Percentiles rank a stretch among this genome's conserved stretches.
Evolutionary conservation across 345 rosid species (phyloP).

Genomic region (Pelargonium nanum): DNA sequence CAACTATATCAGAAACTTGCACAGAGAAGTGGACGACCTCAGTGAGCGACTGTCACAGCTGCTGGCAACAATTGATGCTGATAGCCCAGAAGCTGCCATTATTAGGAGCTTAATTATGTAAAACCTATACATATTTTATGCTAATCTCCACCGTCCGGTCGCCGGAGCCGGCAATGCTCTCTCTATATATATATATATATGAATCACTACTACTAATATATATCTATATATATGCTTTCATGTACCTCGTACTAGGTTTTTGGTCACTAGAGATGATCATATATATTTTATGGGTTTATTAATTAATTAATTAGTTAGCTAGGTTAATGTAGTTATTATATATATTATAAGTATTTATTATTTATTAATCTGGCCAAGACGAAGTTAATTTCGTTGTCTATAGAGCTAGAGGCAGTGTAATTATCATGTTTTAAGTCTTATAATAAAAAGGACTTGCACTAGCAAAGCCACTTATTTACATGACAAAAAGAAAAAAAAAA

Average conservation of each 20-base stretch:
- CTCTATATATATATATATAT: too few species aligned
- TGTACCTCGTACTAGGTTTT: too few species aligned
- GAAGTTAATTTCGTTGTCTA: not conserved
- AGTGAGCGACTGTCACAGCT: slow-evolving; percentile 87
- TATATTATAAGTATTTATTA: too few species aligned
- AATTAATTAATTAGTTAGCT: too few species aligned
- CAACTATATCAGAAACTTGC: slow-evolving; percentile 80
- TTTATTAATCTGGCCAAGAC: not conserved
- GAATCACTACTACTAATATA: too few species aligned
- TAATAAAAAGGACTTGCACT: not conserved
- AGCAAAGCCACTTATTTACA: not conserved
- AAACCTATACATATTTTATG: too few species aligned
- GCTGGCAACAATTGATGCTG: slow-evolving; percentile 66
- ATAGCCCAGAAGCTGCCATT: slow-evolving; percentile 86
- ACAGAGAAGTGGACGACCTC: slow-evolving; percentile 76
- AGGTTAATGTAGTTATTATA: too few species aligned
- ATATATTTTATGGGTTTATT: too few species aligned
- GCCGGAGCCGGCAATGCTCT: not conserved
- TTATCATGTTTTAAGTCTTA: not conserved
- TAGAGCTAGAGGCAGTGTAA: not conserved
- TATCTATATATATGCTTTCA: too few species aligned
- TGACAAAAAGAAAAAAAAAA: too few species aligned
- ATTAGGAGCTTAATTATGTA: slow-evolving; percentile 78
- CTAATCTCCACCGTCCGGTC: not conserved
- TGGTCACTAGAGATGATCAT: not conserved